phyloP scores from a whole-genome alignment of 1,284 basidiomycete genomes.

The Ceratobasidium sp. region DNA sequence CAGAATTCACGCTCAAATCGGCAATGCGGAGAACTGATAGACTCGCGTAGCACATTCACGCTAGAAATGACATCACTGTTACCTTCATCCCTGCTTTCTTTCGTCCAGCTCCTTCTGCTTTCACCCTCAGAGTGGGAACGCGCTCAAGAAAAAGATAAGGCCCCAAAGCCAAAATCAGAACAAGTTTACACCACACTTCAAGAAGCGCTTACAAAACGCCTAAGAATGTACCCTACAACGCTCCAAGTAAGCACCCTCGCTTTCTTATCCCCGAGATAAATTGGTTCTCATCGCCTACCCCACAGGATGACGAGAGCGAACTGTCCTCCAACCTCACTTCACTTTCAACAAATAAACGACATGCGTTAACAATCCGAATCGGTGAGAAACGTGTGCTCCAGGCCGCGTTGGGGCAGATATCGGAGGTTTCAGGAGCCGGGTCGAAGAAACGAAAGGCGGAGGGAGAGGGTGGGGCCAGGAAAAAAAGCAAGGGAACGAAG shows the following conservation, averaged over 20 bases:
- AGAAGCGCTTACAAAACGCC: constrained; percentile 59
- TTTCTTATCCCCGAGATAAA: not conserved
- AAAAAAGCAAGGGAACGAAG: constrained; percentile 3
- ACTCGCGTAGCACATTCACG: constrained; percentile 62
- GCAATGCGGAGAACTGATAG: not conserved
- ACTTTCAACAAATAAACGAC: constrained; percentile 57
- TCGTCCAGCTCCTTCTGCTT: constrained; percentile 73
- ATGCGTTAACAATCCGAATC: constrained; percentile 76
- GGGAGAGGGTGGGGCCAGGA: constrained; percentile 15
- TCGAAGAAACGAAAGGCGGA: constrained; percentile 35
- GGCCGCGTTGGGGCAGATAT: constrained; percentile 48
- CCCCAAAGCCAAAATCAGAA: constrained; percentile 74
- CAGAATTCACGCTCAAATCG: constrained; percentile 7
- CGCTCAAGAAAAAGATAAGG: constrained; percentile 69
- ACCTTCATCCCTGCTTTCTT: constrained; percentile 71
- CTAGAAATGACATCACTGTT: constrained; percentile 64
- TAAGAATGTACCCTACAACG: constrained; percentile 64
- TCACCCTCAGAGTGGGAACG: constrained; percentile 69
- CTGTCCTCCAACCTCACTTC: constrained; percentile 46
- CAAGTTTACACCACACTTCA: constrained; percentile 54
- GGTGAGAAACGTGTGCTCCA: constrained; percentile 80
- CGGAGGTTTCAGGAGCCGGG: constrained; percentile 2
- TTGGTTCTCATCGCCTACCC: not conserved
- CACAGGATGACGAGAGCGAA: constrained; percentile 61
- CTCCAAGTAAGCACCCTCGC: constrained; percentile 58